phyloP scores from a whole-genome alignment of 805 yeast species.

The Suhomyces xylopsoci region DNA sequence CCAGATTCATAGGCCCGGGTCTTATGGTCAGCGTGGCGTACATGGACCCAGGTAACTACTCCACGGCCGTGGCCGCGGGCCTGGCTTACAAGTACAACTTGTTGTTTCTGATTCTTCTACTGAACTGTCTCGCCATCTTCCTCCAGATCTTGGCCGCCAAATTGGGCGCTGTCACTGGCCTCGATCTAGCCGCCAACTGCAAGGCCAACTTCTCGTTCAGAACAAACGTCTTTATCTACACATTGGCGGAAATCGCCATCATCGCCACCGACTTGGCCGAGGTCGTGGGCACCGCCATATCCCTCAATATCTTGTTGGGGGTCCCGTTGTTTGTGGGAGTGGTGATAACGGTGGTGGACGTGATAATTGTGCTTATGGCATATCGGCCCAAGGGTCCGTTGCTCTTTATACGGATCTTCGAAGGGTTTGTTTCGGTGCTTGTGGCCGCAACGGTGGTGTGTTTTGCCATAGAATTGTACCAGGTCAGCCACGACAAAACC shows the following conservation, averaged over 20 bases:
- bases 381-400: constrained; percentile 84
- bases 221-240: constrained; percentile 60
- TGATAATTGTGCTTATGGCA: constrained; percentile 78
- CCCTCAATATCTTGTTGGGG: constrained; percentile 76
- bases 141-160: constrained; percentile 83
- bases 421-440: constrained; percentile 71
- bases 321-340: constrained; percentile 85
- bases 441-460: constrained; percentile 84
- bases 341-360: constrained; percentile 79
- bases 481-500: constrained; percentile 51
- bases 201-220: constrained; percentile 65
- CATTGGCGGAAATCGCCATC: constrained; percentile 85
- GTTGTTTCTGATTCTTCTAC: constrained; percentile 70
- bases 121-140: constrained; percentile 84
- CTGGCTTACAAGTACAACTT: constrained; percentile 78
- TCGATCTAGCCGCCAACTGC: constrained; percentile 87
- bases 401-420: constrained; percentile 73
- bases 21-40: constrained; percentile 92
- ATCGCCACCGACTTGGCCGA: constrained; percentile 96
- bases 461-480: constrained; percentile 72
- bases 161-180: constrained; percentile 91
- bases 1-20: constrained; percentile 87
- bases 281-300: constrained; percentile 96
- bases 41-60: constrained; percentile 97
- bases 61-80: constrained; percentile 94